Conservation (phyloP, 164 flowering plant genomes). For the Vitis amurensis region DNA sequence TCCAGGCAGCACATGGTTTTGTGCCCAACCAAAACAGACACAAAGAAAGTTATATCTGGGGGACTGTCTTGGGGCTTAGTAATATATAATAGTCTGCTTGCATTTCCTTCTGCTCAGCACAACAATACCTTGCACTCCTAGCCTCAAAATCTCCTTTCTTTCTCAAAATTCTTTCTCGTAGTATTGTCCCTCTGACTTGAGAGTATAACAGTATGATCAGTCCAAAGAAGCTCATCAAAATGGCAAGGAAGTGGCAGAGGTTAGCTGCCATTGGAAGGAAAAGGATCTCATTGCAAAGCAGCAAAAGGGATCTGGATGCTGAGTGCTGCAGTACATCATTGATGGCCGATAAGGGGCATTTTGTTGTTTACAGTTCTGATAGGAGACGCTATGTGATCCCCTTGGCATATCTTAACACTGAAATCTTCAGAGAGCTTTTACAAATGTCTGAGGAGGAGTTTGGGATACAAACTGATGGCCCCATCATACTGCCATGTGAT, state of each 20-base stretch:
- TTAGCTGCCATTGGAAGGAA: slow-evolving; percentile 12
- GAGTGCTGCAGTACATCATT: not conserved
- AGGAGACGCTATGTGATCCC: slow-evolving; percentile 9
- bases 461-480: no score
- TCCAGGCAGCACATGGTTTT: no score
- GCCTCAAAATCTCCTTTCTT: not conserved
- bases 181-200: not conserved
- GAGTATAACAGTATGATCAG: slow-evolving; percentile 10
- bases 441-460: not conserved
- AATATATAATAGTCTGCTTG: no score
- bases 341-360: slow-evolving; percentile 9
- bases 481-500: no score
- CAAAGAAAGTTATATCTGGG: no score
- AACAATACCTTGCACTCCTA: not conserved
- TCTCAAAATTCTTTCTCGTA: not conserved
- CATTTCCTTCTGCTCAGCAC: not conserved
- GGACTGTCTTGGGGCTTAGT: no score
- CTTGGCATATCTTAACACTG: slow-evolving; percentile 3
- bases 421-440: slow-evolving; percentile 9
- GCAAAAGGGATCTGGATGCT: not conserved
- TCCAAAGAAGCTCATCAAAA: slow-evolving; percentile 19
- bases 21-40: no score
- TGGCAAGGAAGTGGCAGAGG: slow-evolving; percentile 34
- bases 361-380: slow-evolving; percentile 18
- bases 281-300: slow-evolving; percentile 15